phyloP scores from a whole-genome alignment of 495 filamentous ascomycete species.

The Neurospora intermedia region DNA sequence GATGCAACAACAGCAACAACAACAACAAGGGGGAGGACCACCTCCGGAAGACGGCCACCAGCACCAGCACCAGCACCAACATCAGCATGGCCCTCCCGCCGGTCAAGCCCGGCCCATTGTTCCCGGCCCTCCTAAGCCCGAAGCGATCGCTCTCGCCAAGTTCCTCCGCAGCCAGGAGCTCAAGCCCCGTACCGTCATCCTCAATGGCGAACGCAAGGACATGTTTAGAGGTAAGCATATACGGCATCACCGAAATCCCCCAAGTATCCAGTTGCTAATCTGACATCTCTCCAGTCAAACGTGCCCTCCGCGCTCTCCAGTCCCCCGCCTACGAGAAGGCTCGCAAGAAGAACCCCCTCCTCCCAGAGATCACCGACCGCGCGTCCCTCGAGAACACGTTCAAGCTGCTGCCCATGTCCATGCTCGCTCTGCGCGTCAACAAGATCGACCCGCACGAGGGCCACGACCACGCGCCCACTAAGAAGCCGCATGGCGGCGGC shows the following conservation, averaged over 20 bases:
- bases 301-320: slow-evolving; percentile 85
- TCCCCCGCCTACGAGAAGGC: slow-evolving; percentile 83
- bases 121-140: slow-evolving; percentile 73
- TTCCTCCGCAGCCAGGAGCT: slow-evolving; percentile 78
- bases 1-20: slow-evolving; percentile 52
- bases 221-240: slow-evolving; percentile 75
- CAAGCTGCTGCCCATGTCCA: slow-evolving; percentile 91
- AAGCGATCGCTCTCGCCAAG: slow-evolving; percentile 79
- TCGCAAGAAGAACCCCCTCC: slow-evolving; percentile 74
- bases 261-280: background rate
- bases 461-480: slow-evolving; percentile 51
- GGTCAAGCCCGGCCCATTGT: slow-evolving; percentile 47
- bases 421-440: slow-evolving; percentile 81
- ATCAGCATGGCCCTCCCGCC: slow-evolving; percentile 39
- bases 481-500: slow-evolving; percentile 37
- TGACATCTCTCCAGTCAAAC: slow-evolving; percentile 62
- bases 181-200: slow-evolving; percentile 83
- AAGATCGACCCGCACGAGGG: slow-evolving; percentile 69
- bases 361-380: slow-evolving; percentile 79
- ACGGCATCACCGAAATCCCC: background rate
- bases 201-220: slow-evolving; percentile 94
- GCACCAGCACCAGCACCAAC: slow-evolving; percentile 45
- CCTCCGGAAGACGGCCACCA: slow-evolving; percentile 7
- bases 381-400: slow-evolving; percentile 83
- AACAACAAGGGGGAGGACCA: slow-evolving; percentile 21